Base-by-base conservation (phyloP, 2,329 filamentous ascomycete species). In the Grosmannia penicillata region DNA sequence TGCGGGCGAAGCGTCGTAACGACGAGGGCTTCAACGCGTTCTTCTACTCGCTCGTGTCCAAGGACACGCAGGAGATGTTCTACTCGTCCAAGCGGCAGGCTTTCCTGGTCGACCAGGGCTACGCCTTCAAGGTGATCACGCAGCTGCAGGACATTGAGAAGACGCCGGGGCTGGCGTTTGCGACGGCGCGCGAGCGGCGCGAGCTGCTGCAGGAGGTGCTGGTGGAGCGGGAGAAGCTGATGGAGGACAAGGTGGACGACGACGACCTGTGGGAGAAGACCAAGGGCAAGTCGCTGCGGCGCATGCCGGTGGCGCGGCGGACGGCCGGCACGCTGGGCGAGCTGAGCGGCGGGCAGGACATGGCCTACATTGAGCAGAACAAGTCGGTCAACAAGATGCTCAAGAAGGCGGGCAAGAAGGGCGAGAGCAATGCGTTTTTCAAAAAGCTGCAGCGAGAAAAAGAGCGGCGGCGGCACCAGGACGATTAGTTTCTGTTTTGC, bases 11-110 rank as follows among this genome's bases (percentile, higher is more conserved):
- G 61, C 76, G 91, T 15, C 74, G 91, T 55, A 96, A 95, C 50
- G 91, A 98, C 49, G 91, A 96, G 56, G 91, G 91, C 8, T 98
- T 98, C 59, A 98, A 98, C 54, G 91, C 91, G 0, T 98, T 96
- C 59, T 98, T 98, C 65, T 98, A 98, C 61, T 93, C 85, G 0
- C 71, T 98, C 1, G 91, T 98, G 4, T 93, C 84, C 6, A 96
- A 96, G 56, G 91, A 98, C 54, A 98, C 91, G 0, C 80, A 87
- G 44, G 91, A 98, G 57, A 96, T 98, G 89, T 91, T 78, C 55
- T 98, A 94, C 57, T 95, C 89, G 0, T 87, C 86, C 4, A 96
- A 95, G 59, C 75, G 91, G 9, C 91, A 98, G 58, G 89, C 91
- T 1, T 98, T 98, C 63, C 68, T 98, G 1, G 87, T 98, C 18